A percentile compares a stretch with the other conserved stretches of the same genome.
phyloP scores from a whole-genome alignment of 257 asterid species.

The Plantago ovata region DNA sequence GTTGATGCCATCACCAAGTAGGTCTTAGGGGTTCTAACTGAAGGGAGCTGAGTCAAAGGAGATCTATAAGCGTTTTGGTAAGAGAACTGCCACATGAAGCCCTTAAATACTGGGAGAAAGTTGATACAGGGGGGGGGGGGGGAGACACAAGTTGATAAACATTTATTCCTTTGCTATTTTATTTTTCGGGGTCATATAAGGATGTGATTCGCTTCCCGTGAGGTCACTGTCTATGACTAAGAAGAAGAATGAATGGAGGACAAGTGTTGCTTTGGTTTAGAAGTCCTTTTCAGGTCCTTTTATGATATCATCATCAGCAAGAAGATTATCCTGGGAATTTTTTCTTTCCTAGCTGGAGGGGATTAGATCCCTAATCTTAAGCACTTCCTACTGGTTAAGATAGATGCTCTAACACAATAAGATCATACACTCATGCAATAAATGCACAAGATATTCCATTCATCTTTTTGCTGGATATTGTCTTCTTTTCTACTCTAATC shows the following conservation, averaged over 20 bases:
- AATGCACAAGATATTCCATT: conserved; percentile 23
- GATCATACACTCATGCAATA: conserved; percentile 12
- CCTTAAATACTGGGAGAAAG: conserved; percentile 36
- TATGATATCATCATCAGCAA: conserved; percentile 35
- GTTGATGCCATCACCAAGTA: conserved; percentile 39
- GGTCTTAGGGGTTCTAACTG: not conserved
- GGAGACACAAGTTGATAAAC: conserved; percentile 30
- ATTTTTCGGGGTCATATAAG: not conserved
- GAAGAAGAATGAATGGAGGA: conserved; percentile 8
- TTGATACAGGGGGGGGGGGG: conserved; percentile 13
- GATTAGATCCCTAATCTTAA: conserved; percentile 57
- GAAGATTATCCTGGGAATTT: conserved; percentile 41
- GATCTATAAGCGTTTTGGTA: conserved; percentile 23
- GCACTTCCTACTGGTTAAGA: conserved; percentile 31
- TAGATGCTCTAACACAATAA: conserved; percentile 29
- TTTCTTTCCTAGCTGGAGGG: conserved; percentile 41
- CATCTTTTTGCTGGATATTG: conserved; percentile 15
- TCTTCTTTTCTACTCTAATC: not conserved
- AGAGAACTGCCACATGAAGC: conserved; percentile 20
- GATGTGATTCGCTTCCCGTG: conserved; percentile 27
- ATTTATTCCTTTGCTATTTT: not conserved
- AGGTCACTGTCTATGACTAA: conserved; percentile 17
- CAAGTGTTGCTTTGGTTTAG: conserved; percentile 22
- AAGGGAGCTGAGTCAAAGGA: conserved; percentile 19
- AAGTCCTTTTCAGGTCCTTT: conserved; percentile 49